Evolutionary conservation across 495 filamentous ascomycete species (phyloP), one percentile per base, ranked within the genome.

Genomic region (Penicillium pancosmium): DNA sequence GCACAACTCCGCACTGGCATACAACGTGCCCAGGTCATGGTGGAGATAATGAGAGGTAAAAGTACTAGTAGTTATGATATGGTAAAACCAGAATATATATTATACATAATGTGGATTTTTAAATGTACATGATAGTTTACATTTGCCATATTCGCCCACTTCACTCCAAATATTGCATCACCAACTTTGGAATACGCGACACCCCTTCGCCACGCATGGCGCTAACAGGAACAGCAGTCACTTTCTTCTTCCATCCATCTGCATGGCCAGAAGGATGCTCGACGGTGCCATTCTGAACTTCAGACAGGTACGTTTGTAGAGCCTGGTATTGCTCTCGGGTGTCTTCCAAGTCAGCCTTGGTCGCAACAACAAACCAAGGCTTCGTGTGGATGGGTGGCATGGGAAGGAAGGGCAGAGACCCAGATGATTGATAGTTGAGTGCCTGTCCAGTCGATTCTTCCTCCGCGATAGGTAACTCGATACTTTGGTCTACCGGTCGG

Each of bases 341-440:
- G 1, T 82, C 81, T 9, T 85, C 82, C 50, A 97, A 68, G 72
- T 98, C 94, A 10, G 91, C 93, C 72, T 98, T 98, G 36, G 93
- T 97, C 9, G 92, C 95, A 36, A 98, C 89, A 1, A 98, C 93
- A 64, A 97, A 94, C 95, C 95, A 98, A 6, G 93, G 92, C 71
- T 98, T 98, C 10, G 81, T 80, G 15, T 90, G 88, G 49, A 95
- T 90, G 43, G 90, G 85, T 15, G 89, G 80, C 27, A 81, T 71
- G 12, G 60, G 44, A 13, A 79, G 68, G 8, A 59, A 66, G 44
- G 75, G 76, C 16, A 78, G 66, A 13, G 65, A 50, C 1, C 65
- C 56, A 34, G 54, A 31, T 5, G 66, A 47, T 36, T 33, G 55
- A 31, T 52, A 47, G 44, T 60, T 51, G 46, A 35, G 52, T 52